These are phyloP conservation scores for Spergularia azorica DNA, from an alignment of 179 eudicot species.

Conservation along the genomic window DNA sequence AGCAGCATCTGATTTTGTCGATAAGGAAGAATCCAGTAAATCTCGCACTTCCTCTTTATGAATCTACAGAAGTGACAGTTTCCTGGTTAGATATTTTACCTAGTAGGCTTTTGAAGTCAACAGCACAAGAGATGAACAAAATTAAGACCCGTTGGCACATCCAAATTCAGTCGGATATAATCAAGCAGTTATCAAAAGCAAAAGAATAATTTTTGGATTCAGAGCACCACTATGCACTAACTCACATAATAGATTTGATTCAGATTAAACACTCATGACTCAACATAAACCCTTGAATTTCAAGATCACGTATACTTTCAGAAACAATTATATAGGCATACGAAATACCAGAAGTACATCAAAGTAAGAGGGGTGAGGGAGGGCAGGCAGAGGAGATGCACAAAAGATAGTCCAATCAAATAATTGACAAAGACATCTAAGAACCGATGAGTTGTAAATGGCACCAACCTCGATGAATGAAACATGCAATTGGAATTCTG, in stretches of 20 bases:
- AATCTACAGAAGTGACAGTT: conserved; percentile 55
- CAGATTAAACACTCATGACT: background rate
- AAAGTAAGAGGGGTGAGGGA: background rate
- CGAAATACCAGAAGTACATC: background rate
- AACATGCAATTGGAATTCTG: conserved; percentile 87
- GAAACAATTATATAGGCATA: background rate
- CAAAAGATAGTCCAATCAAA: background rate
- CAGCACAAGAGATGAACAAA: background rate
- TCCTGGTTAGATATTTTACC: conserved; percentile 21
- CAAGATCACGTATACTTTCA: background rate
- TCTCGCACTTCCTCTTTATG: conserved; percentile 98
- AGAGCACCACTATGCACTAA: background rate
- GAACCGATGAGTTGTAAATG: background rate
- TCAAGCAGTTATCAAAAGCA: background rate
- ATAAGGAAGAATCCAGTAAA: conserved; percentile 69
- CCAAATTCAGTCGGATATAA: background rate
- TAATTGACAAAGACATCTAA: background rate
- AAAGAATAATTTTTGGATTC: background rate
- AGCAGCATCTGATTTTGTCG: conserved; percentile 59
- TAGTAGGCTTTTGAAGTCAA: background rate
- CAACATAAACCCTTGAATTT: background rate
- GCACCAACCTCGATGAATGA: conserved; percentile 91
- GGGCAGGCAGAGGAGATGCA: background rate
- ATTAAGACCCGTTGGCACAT: background rate
- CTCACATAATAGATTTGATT: conserved; percentile 3